These are phyloP conservation scores for Aspergillus novofumigatus DNA, from an alignment of 2,329 filamentous ascomycete genomes.

Conservation along the genomic window DNA sequence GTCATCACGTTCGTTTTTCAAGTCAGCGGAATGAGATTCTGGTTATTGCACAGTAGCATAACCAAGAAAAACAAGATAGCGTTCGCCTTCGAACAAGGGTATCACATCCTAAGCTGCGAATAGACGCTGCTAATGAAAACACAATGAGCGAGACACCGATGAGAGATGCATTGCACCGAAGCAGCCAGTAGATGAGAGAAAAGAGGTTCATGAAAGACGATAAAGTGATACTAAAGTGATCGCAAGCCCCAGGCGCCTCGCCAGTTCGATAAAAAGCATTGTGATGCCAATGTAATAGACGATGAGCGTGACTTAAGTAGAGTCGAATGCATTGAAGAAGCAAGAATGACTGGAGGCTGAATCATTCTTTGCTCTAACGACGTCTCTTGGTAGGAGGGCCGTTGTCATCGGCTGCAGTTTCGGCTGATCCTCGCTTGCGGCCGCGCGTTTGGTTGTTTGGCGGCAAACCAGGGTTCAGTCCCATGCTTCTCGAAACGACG, in stretches of 20 bases:
- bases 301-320: background rate
- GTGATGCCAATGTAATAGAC: background rate
- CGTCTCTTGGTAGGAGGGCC: background rate
- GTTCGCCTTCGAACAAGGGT: background rate
- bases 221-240: background rate
- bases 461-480: background rate
- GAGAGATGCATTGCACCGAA: background rate
- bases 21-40: background rate
- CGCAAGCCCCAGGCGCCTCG: background rate
- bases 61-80: background rate
- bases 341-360: background rate
- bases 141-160: background rate
- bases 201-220: background rate
- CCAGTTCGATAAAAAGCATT: background rate
- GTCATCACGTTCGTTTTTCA: background rate
- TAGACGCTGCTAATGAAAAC: background rate
- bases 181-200: background rate
- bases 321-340: background rate
- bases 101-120: background rate
- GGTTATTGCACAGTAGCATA: background rate
- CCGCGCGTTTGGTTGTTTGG: background rate
- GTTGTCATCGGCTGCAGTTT: background rate
- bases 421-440: background rate
- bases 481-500: background rate
- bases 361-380: background rate